Percentiles rank a stretch among this genome's conserved stretches.
phyloP scores from a whole-genome alignment of 176 grass and related monocot species.

The Carex littledalei region DNA sequence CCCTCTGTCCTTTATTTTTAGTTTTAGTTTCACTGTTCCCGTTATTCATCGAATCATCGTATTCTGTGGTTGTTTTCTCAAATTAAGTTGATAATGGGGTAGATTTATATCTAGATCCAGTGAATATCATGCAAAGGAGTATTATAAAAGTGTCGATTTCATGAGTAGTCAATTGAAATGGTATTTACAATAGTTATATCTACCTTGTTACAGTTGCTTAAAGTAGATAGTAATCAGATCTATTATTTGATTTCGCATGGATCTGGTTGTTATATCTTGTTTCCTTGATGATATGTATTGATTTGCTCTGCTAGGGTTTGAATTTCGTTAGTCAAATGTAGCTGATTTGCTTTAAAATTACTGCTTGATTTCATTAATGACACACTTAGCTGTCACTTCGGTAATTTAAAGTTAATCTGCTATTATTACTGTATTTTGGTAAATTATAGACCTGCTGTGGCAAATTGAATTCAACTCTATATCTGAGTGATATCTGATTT shows the following conservation, averaged over 20 bases:
- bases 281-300: neutral
- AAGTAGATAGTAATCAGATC: neutral
- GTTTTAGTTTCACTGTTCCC: neutral
- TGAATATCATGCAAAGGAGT: neutral
- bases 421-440: neutral
- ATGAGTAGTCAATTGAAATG: neutral
- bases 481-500: neutral
- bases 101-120: slow-evolving; percentile 4
- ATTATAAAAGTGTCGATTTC: neutral
- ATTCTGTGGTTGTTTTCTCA: neutral
- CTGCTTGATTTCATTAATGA: neutral
- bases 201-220: neutral
- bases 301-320: neutral
- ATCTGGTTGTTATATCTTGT: slow-evolving; percentile 3
- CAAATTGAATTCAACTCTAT: neutral
- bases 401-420: neutral
- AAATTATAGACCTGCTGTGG: neutral
- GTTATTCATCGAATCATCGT: neutral
- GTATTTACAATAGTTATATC: neutral
- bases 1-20: neutral
- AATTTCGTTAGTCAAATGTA: slow-evolving; percentile 2
- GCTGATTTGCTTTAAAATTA: neutral
- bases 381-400: neutral
- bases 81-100: neutral
- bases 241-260: neutral